Conservation (phyloP, 768 basidiomycete genomes). For the Lentinula guzmanii region DNA sequence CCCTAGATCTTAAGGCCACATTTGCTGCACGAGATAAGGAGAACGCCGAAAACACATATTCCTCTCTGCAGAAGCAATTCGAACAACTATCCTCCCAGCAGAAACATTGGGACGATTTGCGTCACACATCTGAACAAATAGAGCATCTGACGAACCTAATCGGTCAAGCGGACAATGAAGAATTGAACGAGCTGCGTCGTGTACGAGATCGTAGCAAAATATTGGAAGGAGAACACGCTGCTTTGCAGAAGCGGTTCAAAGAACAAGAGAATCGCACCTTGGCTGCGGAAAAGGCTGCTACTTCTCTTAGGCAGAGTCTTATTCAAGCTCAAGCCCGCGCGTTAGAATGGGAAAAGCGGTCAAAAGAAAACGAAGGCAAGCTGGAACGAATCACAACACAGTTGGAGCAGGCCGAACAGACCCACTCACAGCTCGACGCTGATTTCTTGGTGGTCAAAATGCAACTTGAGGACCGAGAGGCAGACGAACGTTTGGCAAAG, state of each 20-base stretch:
- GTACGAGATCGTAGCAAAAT: conserved; percentile 55
- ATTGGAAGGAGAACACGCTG: conserved; percentile 61
- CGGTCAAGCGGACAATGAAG: conserved; percentile 61
- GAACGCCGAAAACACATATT: conserved; percentile 41
- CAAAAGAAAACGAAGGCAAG: conserved; percentile 63
- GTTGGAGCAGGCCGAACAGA: conserved; percentile 64
- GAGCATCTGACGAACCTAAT: conserved; percentile 58
- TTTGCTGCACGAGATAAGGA: conserved; percentile 63
- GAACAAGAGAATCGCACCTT: conserved; percentile 61
- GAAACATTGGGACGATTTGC: conserved; percentile 75
- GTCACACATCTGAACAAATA: conserved; percentile 65
- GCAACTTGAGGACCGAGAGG: conserved; percentile 74
- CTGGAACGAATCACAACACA: conserved; percentile 54
- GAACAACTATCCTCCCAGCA: conserved; percentile 58
- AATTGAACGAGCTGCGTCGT: conserved; percentile 63
- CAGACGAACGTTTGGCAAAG: conserved; percentile 60
- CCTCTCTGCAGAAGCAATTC: conserved; percentile 51
- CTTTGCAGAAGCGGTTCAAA: conserved; percentile 66
- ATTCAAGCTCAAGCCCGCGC: conserved; percentile 72
- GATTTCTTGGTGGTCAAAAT: conserved; percentile 63
- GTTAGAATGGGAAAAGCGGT: conserved; percentile 75
- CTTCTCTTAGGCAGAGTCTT: conserved; percentile 55
- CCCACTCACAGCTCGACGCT: conserved; percentile 58
- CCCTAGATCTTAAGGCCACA: conserved; percentile 52
- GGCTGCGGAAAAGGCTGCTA: conserved; percentile 46